Evolutionary conservation across 768 basidiomycete species (phyloP).

Genomic region (Russula griseocarnosa): DNA sequence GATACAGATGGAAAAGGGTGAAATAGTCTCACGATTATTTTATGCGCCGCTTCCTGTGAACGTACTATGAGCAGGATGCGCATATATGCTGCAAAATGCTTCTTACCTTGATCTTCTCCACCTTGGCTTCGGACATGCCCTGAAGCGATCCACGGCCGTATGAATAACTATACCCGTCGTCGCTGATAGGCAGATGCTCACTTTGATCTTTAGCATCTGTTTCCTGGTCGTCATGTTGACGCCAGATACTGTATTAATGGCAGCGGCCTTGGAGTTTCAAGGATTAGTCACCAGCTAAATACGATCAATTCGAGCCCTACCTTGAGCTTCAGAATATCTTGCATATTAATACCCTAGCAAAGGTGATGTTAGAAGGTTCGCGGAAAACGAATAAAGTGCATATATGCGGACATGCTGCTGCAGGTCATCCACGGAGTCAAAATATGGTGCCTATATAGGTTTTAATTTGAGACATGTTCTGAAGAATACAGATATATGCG

Average conservation of each 20-base stretch:
- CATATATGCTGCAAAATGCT: slow-evolving; percentile 17
- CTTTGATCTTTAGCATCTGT: slow-evolving; percentile 93
- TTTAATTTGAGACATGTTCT: background rate
- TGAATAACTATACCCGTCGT: background rate
- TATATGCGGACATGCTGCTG: slow-evolving; percentile 32
- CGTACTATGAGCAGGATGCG: background rate
- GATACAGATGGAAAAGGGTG: background rate
- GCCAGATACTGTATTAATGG: slow-evolving; percentile 80
- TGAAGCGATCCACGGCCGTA: slow-evolving; percentile 33
- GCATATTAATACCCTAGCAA: slow-evolving; percentile 84
- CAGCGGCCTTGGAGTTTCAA: slow-evolving; percentile 50
- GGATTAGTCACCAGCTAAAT: slow-evolving; percentile 22
- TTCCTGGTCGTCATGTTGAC: slow-evolving; percentile 89
- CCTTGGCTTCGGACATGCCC: slow-evolving; percentile 97
- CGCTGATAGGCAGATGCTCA: slow-evolving; percentile 30
- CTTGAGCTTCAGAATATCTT: slow-evolving; percentile 93
- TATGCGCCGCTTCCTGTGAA: slow-evolving; percentile 80
- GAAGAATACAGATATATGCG: background rate
- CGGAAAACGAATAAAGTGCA: slow-evolving; percentile 6
- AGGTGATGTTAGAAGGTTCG: slow-evolving; percentile 2
- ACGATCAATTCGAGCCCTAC: slow-evolving; percentile 35
- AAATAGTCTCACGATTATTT: slow-evolving; percentile 57
- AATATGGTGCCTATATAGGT: slow-evolving; percentile 28
- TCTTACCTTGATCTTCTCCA: slow-evolving; percentile 89
- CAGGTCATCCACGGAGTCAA: slow-evolving; percentile 34